Base-by-base conservation (phyloP, 2,329 filamentous ascomycete genomes). In the Pseudogymnoascus sp. region DNA sequence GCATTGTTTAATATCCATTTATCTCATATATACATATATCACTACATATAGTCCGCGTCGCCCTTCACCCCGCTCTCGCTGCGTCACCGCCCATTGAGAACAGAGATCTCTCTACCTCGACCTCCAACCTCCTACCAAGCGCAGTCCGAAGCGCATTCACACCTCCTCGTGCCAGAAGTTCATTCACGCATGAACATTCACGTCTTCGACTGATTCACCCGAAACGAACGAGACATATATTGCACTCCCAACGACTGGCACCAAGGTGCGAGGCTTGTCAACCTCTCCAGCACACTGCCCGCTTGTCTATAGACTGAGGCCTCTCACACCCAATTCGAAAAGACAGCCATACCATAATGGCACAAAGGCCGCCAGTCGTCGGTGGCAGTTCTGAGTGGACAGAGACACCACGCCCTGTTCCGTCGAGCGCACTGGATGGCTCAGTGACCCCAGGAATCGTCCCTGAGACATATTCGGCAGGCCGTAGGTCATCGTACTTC, bases 1-100 rank as follows among this genome's bases (percentile, higher is more conserved):
- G 50, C 50, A 56, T 56, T 56, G 50, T 56, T 56, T 56, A 56
- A 56, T 56, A 56, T 56, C 50, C 50, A 56, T 56, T 56, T 56
- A 56, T 56, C 50, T 56, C 50, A 18, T 56, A 18, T 56, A 56
- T 18, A 56, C 50, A 56, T 56, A 21, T 34, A 56, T 56, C 50
- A 34, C 28, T 34, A 34, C 50, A 56, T 21, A 56, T 56, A 56
- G 31, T 8, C 50, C 50, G 5, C 50, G 50, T 5, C 28, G 16
- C 50, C 50, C 18, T 56, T 18, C 25, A 18, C 44, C 25, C 50
- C 50, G n/a, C 25, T 12, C 50, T 25, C 50, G 6, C 28, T 56
- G 50, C 50, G 28, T 56, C 50, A 56, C 50, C 50, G 50, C 50
- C 50, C 50, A 56, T 56, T n/a, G 50, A 56, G 28, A 2, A 56